These are phyloP conservation scores for Suillus variegatus DNA, from an alignment of 768 basidiomycete genomes.

Conservation along the genomic window DNA sequence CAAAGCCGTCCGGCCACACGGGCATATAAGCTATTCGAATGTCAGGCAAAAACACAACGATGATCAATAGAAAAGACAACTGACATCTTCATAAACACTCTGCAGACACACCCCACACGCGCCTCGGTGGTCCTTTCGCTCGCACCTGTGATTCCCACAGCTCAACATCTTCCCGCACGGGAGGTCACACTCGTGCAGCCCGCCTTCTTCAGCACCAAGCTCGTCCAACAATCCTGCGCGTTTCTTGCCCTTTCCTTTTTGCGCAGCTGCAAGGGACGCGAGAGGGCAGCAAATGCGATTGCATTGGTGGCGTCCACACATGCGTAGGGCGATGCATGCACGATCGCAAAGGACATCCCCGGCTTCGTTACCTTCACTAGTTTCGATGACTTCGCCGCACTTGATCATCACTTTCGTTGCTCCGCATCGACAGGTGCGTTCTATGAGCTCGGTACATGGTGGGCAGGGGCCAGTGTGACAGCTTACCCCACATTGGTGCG, in stretches of 20 bases:
- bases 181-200: slow-evolving; percentile 83
- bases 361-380: slow-evolving; percentile 35
- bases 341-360: slow-evolving; percentile 83
- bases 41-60: neutral
- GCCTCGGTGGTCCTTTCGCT: slow-evolving; percentile 79
- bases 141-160: slow-evolving; percentile 82
- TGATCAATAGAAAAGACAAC: slow-evolving; percentile 17
- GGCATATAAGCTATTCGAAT: slow-evolving; percentile 61
- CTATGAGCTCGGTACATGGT: slow-evolving; percentile 70
- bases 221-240: slow-evolving; percentile 39
- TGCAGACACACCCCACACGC: slow-evolving; percentile 81
- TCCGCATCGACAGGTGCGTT: slow-evolving; percentile 87
- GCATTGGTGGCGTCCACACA: slow-evolving; percentile 89
- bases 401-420: slow-evolving; percentile 50
- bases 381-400: slow-evolving; percentile 46
- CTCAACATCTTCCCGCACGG: slow-evolving; percentile 70
- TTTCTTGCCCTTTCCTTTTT: slow-evolving; percentile 67
- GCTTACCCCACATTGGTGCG: slow-evolving; percentile 64
- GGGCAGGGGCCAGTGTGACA: slow-evolving; percentile 86
- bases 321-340: slow-evolving; percentile 73
- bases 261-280: slow-evolving; percentile 54
- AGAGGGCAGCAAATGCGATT: slow-evolving; percentile 87
- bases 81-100: slow-evolving; percentile 90
- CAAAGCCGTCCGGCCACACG: slow-evolving; percentile 83
- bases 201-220: slow-evolving; percentile 56